Conservation (phyloP, 768 basidiomycete genomes). For the Aureoboletus auriporus region DNA sequence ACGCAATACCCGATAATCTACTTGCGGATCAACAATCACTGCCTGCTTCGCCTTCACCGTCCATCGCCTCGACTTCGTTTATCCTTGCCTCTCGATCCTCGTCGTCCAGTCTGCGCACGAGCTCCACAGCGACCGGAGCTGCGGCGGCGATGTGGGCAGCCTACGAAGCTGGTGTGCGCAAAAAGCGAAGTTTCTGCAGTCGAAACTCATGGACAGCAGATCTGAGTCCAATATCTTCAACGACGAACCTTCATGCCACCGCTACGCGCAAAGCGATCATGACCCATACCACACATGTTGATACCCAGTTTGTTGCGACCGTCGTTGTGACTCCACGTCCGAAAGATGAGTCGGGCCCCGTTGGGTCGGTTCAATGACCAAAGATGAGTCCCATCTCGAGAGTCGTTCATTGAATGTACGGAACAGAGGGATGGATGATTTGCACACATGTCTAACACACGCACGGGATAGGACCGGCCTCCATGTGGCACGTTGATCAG, state of each 20-base stretch:
- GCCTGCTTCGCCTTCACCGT: constrained; percentile 27
- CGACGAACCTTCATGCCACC: constrained; percentile 10
- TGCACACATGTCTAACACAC: neutral
- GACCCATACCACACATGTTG: constrained; percentile 4
- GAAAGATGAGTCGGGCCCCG: neutral
- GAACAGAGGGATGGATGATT: neutral
- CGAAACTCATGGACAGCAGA: constrained; percentile 29
- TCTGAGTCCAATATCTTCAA: constrained; percentile 20
- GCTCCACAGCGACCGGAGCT: constrained; percentile 16
- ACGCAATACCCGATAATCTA: constrained; percentile 20
- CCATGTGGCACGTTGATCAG: neutral
- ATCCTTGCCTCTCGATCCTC: constrained; percentile 24
- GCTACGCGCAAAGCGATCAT: constrained; percentile 19
- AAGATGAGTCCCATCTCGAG: neutral
- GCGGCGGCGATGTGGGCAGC: constrained; percentile 29
- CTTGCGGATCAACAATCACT: constrained; percentile 22
- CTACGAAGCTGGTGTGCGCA: constrained; percentile 29
- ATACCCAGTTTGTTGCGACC: constrained; percentile 5
- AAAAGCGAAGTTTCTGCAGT: constrained; percentile 30
- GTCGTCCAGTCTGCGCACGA: constrained; percentile 27
- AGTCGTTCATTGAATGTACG: neutral
- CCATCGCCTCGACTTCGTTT: constrained; percentile 24
- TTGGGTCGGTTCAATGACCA: constrained; percentile 19
- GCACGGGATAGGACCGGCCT: neutral
- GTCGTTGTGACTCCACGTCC: constrained; percentile 6